A percentile compares a stretch with the other conserved stretches of the same genome.
phyloP scores from a whole-genome alignment of 2,329 filamentous ascomycete genomes.

The Aspergillus melleus region DNA sequence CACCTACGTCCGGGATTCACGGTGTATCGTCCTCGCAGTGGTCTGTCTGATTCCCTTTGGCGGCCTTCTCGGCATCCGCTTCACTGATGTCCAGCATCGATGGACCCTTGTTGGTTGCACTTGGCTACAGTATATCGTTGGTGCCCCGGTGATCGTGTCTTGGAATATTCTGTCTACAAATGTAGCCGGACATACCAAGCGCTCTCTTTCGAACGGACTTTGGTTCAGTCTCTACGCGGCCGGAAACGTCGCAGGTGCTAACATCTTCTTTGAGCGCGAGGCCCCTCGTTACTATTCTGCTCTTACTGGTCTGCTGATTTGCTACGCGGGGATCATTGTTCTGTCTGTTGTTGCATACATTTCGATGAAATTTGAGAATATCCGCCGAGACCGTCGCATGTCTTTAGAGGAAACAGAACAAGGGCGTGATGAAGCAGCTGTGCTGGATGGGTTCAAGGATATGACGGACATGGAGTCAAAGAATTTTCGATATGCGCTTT shows the following conservation, averaged over 20 bases:
- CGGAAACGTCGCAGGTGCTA: slow-evolving; percentile 51
- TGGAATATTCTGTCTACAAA: slow-evolving; percentile 54
- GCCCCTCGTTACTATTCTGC: slow-evolving; percentile 48
- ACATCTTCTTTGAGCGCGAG: slow-evolving; percentile 49
- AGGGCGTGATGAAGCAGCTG: slow-evolving; percentile 16
- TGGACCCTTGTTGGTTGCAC: slow-evolving; percentile 55
- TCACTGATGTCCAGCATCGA: slow-evolving; percentile 47
- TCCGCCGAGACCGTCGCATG: slow-evolving; percentile 16
- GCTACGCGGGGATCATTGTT: slow-evolving; percentile 46
- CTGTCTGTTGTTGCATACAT: slow-evolving; percentile 28
- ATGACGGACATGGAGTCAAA: slow-evolving; percentile 38
- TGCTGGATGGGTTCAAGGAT: slow-evolving; percentile 38
- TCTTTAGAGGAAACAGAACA: not conserved
- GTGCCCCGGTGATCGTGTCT: slow-evolving; percentile 52
- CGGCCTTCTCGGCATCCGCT: slow-evolving; percentile 52
- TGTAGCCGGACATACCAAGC: slow-evolving; percentile 54
- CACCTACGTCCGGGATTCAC: slow-evolving; percentile 45
- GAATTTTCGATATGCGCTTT: slow-evolving; percentile 38
- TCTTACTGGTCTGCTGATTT: slow-evolving; percentile 44
- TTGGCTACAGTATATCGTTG: slow-evolving; percentile 54
- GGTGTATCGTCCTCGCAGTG: slow-evolving; percentile 31
- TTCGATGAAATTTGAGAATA: slow-evolving; percentile 28
- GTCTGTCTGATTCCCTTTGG: slow-evolving; percentile 39
- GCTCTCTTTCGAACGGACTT: slow-evolving; percentile 50
- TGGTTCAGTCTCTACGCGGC: slow-evolving; percentile 52